Base-by-base conservation (phyloP, 2,329 filamentous ascomycete genomes). In the Pyricularia sp. region DNA sequence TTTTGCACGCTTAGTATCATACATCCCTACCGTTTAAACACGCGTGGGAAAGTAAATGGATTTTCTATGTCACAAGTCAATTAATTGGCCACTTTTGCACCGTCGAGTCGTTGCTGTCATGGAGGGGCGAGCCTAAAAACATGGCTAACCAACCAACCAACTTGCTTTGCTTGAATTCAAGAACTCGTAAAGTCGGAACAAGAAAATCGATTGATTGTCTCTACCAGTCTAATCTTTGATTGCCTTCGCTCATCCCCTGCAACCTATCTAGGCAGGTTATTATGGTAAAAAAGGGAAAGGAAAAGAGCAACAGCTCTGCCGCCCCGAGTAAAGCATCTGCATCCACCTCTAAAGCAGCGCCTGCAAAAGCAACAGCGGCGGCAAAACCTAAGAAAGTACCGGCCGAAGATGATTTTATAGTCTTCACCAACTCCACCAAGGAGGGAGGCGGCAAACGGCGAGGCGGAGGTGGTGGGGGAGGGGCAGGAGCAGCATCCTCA, bases 341-440 rank as follows among this genome's bases (percentile, higher is more conserved):
- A 42, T 73, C 76, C 65, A 23, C 66, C 55, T 68, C 67, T 26
- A 59, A 55, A 26, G 14, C 67, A 28, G 6, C 36, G 23, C 33
- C 59, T 31, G 65, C 23, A 33, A 30, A 66, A 65, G 33, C 42
- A 20, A 5, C 65, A 25, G 11, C 50, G 10, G 31, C 64, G 20
- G 17, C 42, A 20, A 66, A 66, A 30, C 26, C 26, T 20, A 78
- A 77, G 70, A 79, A 78, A 63, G 71, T 77, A 30, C 72, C 77
- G 17, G 75, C 78, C 25, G 83, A 85, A 71, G 83, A 84, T 74
- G 83, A 84, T 75, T 84, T 85, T 72, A 85, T 85, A 69, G 79
- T 86, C 65, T 86, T 85, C 71, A 82, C 82, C n/a, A 87, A 86
- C 73, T 83, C 83, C n/a, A 85, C 84, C 72, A 86, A 86, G 72